These are phyloP conservation scores for Tuber brumale DNA, from an alignment of 495 filamentous ascomycete species.

Conservation along the genomic window DNA sequence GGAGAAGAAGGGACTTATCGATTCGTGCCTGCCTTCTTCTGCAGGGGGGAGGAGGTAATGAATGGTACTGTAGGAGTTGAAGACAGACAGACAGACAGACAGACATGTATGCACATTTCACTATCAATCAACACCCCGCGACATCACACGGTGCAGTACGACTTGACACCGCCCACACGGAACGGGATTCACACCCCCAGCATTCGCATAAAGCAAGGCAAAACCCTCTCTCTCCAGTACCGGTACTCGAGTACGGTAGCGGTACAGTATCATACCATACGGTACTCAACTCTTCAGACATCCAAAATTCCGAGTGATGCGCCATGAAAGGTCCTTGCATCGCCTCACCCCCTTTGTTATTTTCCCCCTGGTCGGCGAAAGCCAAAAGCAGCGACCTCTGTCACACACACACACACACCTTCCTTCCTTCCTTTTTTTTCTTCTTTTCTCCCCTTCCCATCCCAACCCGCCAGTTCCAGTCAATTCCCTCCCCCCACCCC, in stretches of 20 bases:
- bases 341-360: not conserved
- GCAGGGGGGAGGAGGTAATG: too few species aligned
- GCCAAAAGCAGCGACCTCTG: not conserved
- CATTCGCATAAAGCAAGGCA: not conserved
- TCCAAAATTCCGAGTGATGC: not conserved
- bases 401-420: not conserved
- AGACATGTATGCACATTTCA: too few species aligned
- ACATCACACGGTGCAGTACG: too few species aligned
- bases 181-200: too few species aligned
- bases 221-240: too few species aligned
- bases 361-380: not conserved
- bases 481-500: not conserved
- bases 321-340: not conserved
- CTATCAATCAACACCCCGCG: too few species aligned
- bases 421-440: too few species aligned
- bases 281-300: not conserved
- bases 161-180: too few species aligned
- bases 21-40: not conserved
- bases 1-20: not conserved
- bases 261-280: too few species aligned
- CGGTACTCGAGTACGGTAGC: too few species aligned
- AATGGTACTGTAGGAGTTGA: not conserved
- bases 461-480: not conserved
- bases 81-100: too few species aligned
- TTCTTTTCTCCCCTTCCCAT: too few species aligned